A percentile compares a stretch with the other conserved stretches of the same genome.
Conservation (phyloP, 306 rosid genomes). For the Cucurbita pepo region DNA sequence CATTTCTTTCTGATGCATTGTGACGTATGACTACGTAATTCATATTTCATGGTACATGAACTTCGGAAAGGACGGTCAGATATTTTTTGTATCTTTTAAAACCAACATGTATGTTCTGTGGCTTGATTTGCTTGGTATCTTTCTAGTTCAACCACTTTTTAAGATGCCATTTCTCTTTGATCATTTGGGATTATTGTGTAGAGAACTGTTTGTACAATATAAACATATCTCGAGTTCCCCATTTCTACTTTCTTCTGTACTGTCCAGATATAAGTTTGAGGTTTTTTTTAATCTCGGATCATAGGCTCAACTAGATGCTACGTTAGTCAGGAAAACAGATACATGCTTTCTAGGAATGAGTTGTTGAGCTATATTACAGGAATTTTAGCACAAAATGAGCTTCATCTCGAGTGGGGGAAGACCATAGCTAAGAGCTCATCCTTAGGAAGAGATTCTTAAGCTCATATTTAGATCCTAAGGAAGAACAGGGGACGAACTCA, state of each 20-base stretch:
- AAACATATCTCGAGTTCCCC: neutral
- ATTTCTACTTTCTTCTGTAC: neutral
- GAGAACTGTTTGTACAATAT: neutral
- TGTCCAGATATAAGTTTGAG: neutral
- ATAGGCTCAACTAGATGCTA: too few relatives aligned
- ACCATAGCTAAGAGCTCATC: too few relatives aligned
- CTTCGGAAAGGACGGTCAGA: neutral
- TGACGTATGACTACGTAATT: neutral
- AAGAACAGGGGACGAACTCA: too few relatives aligned
- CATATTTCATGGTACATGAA: neutral
- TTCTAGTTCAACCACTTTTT: neutral
- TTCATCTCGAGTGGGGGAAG: too few relatives aligned
- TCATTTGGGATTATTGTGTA: neutral
- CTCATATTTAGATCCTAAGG: too few relatives aligned
- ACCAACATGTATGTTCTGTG: neutral
- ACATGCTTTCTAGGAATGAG: too few relatives aligned
- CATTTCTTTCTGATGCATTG: neutral
- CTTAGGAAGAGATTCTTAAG: too few relatives aligned
- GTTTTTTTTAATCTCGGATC: neutral
- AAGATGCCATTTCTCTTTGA: neutral
- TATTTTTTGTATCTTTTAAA: neutral
- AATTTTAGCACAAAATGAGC: too few relatives aligned
- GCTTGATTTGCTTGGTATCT: slow-evolving; percentile 2
- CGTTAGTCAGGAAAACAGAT: too few relatives aligned
- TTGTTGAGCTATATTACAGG: too few relatives aligned